Evolutionary conservation across 176 grass and related monocot genomes (phyloP).

Genomic region (Triticum turgidum): DNA sequence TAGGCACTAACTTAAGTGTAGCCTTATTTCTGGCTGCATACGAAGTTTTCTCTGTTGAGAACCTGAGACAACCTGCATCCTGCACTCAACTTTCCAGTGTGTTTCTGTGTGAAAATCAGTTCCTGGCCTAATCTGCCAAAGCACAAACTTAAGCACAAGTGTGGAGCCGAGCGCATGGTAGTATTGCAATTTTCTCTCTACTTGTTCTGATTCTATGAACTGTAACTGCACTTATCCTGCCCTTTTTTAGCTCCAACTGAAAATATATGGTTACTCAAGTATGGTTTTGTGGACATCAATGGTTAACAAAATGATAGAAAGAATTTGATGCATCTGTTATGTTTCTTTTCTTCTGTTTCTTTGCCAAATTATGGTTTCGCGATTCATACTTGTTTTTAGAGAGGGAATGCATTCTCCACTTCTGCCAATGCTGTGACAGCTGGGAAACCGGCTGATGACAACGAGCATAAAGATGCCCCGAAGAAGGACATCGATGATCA

Average conservation of each 20-base stretch:
- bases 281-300: neutral
- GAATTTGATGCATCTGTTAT: neutral
- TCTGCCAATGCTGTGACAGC: constrained; percentile 47
- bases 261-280: neutral
- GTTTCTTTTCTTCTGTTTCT: neutral
- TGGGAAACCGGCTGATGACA: constrained; percentile 43
- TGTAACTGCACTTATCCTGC: neutral
- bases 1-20: neutral
- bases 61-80: neutral
- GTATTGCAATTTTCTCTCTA: neutral
- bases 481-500: constrained; percentile 63
- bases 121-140: neutral
- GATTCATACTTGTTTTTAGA: constrained; percentile 38
- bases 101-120: neutral
- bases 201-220: neutral
- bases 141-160: neutral
- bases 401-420: constrained; percentile 67
- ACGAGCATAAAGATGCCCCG: constrained; percentile 40
- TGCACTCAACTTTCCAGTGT: neutral
- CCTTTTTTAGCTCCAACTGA: neutral
- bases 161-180: neutral
- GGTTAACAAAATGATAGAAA: neutral
- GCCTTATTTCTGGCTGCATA: neutral
- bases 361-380: constrained; percentile 14
- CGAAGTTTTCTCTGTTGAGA: neutral